Conservation (phyloP, 441 rosid species). For the Gossypium schwendimanii region DNA sequence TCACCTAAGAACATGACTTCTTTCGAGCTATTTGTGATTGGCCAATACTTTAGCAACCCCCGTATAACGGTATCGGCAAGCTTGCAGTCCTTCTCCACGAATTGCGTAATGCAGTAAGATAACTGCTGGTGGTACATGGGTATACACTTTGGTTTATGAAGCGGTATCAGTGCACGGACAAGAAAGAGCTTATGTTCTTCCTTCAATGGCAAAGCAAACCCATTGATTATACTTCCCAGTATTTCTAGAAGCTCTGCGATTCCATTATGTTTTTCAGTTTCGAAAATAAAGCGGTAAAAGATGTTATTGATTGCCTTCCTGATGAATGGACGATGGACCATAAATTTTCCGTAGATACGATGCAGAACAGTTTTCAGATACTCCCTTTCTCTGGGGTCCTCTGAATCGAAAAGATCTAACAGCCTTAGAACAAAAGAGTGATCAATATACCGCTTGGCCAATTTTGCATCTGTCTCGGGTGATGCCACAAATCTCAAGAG, state of each 20-base stretch:
- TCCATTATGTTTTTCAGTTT: conserved; percentile 86
- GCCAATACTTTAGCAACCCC: conserved; percentile 67
- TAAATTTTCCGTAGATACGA: conserved; percentile 80
- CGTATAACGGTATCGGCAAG: conserved; percentile 68
- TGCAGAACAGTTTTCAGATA: conserved; percentile 72
- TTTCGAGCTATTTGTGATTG: conserved; percentile 59
- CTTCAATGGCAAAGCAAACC: conserved; percentile 62
- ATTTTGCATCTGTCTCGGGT: conserved; percentile 68
- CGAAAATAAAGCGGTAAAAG: conserved; percentile 72
- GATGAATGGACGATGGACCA: conserved; percentile 89
- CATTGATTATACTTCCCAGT: conserved; percentile 74
- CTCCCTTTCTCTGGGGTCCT: conserved; percentile 60
- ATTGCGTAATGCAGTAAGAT: conserved; percentile 66
- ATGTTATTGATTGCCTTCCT: conserved; percentile 79
- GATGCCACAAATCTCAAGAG: conserved; percentile 60
- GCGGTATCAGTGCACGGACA: conserved; percentile 60
- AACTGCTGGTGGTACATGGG: conserved; percentile 66
- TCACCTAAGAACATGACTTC: conserved; percentile 81
- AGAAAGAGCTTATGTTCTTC: conserved; percentile 78
- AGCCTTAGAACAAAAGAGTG: conserved; percentile 65
- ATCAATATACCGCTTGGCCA: conserved; percentile 58
- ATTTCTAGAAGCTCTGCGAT: conserved; percentile 75
- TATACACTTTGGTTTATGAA: conserved; percentile 64
- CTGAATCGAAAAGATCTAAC: conserved; percentile 72
- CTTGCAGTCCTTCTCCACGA: conserved; percentile 66